Base-by-base conservation (phyloP, 352 stramenopile genomes). In the Phytopythium aichiense region DNA sequence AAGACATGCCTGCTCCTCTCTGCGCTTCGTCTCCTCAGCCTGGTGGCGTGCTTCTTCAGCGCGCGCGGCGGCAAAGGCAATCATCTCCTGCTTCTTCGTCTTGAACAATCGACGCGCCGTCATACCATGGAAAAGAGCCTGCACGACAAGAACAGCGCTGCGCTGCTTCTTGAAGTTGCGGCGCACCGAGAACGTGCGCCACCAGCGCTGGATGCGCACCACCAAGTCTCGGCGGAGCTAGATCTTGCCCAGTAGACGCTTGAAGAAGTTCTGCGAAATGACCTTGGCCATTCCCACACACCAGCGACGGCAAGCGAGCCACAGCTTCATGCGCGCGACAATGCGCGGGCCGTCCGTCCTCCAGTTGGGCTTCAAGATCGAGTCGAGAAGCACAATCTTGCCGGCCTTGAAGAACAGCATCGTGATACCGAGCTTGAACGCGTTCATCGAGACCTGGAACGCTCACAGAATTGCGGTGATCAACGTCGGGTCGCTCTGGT, bases 111-210 rank as follows among this genome's bases (percentile, higher is more conserved):
- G 73, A 51, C 87, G 84, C 48, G 84, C 87, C 30, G 72, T 79
- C 73, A 89, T 79, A 48, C 87, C 87, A 62, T 84, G 87, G 78
- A 93, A 95, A 31, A 93, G 53, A 31, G 82, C 81, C 60, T 95
- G 87, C 43, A 95, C 74, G 23, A 92, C 66, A 18, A 95, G 64
- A 2, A 72, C 85, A 45, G 87, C 79, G 20, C 68, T 79, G 59
- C 87, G 85, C 66, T 87, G 81, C 76, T 92, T 92, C 71, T 92
- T 89, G 54, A 92, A 94, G 42, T 87, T 69, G 61, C 86, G 84
- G 56, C 84, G 84, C 49, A 92, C 70, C 31, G 76, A 77, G 22
- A 87, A 60, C 15, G 81, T 81, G 60, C 87, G 87, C 87, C 87
- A 95, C 87, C 87, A 95, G 59, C 84, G 82, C 73, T 95, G 87